Percentiles rank a stretch among this genome's conserved stretches.
These are phyloP conservation scores for Candida tropicalis DNA, from an alignment of 1,139 yeast genomes.

Conservation along the genomic window DNA sequence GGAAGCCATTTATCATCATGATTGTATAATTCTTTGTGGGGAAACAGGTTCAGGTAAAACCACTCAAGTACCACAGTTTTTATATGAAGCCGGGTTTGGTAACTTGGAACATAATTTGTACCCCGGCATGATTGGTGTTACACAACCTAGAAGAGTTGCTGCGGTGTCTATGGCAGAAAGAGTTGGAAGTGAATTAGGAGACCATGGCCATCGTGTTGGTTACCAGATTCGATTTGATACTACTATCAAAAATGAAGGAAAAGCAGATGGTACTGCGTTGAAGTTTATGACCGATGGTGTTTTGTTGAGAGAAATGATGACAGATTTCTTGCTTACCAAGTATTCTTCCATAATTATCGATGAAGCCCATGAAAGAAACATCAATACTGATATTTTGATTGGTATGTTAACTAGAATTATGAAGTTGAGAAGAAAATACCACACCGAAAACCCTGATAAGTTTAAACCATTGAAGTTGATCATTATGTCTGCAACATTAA, in stretches of 20 bases:
- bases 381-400: constrained; percentile 91
- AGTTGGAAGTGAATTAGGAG: constrained; percentile 81
- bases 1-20: constrained; percentile 96
- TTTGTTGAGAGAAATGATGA: constrained; percentile 85
- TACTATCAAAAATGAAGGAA: constrained; percentile 56
- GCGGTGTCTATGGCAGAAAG: constrained; percentile 97
- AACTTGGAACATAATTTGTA: constrained; percentile 54
- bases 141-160: constrained; percentile 98
- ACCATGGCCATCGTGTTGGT: constrained; percentile 76
- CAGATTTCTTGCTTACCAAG: constrained; percentile 75
- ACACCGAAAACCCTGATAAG: constrained; percentile 46
- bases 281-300: constrained; percentile 99
- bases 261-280: constrained; percentile 62
- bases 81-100: constrained; percentile 90
- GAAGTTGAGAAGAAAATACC: constrained; percentile 65
- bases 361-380: constrained; percentile 97
- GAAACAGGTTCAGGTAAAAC: constrained; percentile 88
- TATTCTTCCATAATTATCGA: constrained; percentile 89
- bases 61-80: constrained; percentile 75
- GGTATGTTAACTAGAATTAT: constrained; percentile 94
- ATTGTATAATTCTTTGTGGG: constrained; percentile 90
- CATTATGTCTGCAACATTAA: constrained; percentile 93
- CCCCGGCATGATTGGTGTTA: constrained; percentile 93
- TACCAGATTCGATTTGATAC: constrained; percentile 92
- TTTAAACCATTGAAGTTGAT: constrained; percentile 66